Percentiles rank a stretch among this genome's conserved stretches.
These are phyloP conservation scores for Chenopodium formosanum DNA, from an alignment of 148 eudicot species.

Conservation along the genomic window DNA sequence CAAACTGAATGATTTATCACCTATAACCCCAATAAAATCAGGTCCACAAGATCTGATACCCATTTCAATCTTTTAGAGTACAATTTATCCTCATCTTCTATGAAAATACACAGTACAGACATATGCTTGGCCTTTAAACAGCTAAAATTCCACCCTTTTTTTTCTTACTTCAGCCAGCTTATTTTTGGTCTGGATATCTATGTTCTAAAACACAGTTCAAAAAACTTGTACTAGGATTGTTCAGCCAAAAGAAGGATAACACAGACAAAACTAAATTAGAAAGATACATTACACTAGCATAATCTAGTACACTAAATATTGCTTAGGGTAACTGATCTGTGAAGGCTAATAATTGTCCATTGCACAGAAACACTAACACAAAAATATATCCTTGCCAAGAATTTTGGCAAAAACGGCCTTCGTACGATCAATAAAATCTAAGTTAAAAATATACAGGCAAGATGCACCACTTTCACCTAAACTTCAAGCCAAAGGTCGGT, in stretches of 20 bases:
- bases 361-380: background rate
- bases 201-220: background rate
- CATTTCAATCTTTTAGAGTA: background rate
- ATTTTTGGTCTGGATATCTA: background rate
- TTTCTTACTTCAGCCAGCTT: no score
- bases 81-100: background rate
- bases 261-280: background rate
- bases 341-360: background rate
- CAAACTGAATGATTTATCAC: background rate
- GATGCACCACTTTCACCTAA: background rate
- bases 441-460: no score
- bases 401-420: no score
- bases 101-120: background rate
- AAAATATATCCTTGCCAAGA: background rate
- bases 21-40: background rate
- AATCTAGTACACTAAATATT: background rate
- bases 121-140: background rate
- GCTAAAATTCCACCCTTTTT: background rate
- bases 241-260: background rate
- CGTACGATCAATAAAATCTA: background rate
- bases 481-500: background rate
- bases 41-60: no score
- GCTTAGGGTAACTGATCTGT: background rate
- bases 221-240: background rate
- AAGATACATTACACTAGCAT: background rate